Conservation (phyloP, 257 asterid species). For the Scutellaria baicalensis region DNA sequence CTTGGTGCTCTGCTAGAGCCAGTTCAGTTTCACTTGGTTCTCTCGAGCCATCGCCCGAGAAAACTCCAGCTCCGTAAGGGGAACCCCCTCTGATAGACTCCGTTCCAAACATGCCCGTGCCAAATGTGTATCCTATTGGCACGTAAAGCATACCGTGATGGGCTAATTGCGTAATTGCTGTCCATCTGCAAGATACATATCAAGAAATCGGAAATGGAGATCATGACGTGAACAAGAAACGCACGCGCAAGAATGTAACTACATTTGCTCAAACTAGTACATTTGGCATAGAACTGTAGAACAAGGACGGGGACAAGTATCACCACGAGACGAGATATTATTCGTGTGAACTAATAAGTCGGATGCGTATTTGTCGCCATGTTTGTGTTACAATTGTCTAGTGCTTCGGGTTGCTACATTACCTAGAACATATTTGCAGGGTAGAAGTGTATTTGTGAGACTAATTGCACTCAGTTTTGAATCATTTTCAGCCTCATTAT, state of each 20-base stretch:
- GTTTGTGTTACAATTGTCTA: too few relatives aligned
- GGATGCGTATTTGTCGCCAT: too few relatives aligned
- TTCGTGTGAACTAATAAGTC: too few relatives aligned
- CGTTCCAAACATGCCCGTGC: conserved; percentile 44
- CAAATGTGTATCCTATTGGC: conserved; percentile 60
- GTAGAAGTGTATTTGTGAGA: neutral
- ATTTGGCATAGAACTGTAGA: too few relatives aligned
- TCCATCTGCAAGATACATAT: conserved; percentile 33
- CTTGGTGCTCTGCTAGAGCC: conserved; percentile 58
- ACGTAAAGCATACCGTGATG: conserved; percentile 61
- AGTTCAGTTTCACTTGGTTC: conserved; percentile 37
- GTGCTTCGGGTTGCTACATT: neutral
- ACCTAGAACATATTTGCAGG: neutral
- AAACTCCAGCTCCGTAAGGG: conserved; percentile 59
- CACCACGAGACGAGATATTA: too few relatives aligned
- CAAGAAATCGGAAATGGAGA: neutral
- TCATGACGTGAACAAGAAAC: neutral
- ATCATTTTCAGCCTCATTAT: neutral
- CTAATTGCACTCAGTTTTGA: neutral
- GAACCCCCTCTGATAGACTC: conserved; percentile 44
- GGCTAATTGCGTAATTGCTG: conserved; percentile 51
- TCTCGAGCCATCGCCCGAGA: conserved; percentile 51
- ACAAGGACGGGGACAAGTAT: too few relatives aligned
- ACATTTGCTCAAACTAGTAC: too few relatives aligned
- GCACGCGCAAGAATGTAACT: too few relatives aligned